phyloP scores from a whole-genome alignment of 495 filamentous ascomycete species.

The Hyaloscypha finlandica region DNA sequence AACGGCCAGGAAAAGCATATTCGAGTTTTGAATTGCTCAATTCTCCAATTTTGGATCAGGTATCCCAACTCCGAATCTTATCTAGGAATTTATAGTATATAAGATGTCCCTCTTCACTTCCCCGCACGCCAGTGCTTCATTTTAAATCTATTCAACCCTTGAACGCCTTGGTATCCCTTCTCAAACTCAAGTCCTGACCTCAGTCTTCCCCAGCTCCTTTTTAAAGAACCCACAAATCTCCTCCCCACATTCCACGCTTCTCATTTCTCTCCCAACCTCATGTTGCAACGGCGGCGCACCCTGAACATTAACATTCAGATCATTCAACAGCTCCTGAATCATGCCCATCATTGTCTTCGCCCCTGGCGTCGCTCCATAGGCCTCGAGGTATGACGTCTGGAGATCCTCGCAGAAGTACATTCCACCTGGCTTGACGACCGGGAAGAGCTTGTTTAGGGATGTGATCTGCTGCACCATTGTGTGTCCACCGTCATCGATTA shows the following conservation, averaged over 20 bases:
- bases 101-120: neutral
- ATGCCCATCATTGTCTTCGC: conserved; percentile 18
- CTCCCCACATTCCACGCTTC: conserved; percentile 18
- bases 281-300: neutral
- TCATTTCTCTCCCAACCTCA: conserved; percentile 3
- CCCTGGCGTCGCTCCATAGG: neutral
- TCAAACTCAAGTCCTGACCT: conserved; percentile 4
- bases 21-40: no score
- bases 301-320: conserved; percentile 5
- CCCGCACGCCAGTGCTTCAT: neutral
- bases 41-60: neutral
- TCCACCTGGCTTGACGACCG: conserved; percentile 17
- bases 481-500: conserved; percentile 27
- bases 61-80: neutral
- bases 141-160: neutral
- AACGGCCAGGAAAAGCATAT: no score
- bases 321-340: conserved; percentile 12
- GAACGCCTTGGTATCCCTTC: neutral
- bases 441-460: conserved; percentile 13
- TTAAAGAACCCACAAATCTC: conserved; percentile 19
- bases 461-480: conserved; percentile 20
- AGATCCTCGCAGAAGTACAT: conserved; percentile 28
- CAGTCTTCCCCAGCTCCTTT: conserved; percentile 11
- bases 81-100: no score
- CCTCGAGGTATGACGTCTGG: neutral